phyloP scores from a whole-genome alignment of 2,329 filamentous ascomycete species.

The Ophiostoma pallidulum region DNA sequence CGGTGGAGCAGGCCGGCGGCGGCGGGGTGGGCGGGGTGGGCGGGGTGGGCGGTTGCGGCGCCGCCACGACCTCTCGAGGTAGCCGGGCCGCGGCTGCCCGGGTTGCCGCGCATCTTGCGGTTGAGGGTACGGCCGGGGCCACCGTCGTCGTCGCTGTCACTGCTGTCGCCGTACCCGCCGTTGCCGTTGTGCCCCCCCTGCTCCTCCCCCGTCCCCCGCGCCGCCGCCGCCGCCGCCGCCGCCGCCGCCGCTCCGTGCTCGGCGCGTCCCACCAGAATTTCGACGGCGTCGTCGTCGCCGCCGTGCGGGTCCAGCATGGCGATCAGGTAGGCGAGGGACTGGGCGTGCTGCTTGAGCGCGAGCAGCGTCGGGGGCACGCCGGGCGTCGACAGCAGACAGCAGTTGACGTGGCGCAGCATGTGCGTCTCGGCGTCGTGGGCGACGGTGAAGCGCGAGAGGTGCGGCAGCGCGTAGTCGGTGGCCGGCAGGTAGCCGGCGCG shows the following conservation, averaged over 20 bases:
- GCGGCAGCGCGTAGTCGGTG: constrained; percentile 33
- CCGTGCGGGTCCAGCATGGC: constrained; percentile 32
- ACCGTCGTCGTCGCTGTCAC: no score
- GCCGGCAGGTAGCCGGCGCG: constrained; percentile 22
- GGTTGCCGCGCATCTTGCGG: no score
- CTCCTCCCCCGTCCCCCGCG: no score
- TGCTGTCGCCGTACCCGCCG: no score
- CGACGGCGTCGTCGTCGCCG: constrained; percentile 11
- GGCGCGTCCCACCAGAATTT: background rate
- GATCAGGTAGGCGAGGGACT: constrained; percentile 46
- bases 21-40: no score
- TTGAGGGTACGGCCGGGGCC: no score
- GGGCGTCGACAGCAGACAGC: constrained; percentile 45
- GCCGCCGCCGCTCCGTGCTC: no score
- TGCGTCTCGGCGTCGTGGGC: constrained; percentile 23
- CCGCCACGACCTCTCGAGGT: no score
- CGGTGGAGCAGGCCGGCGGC: background rate
- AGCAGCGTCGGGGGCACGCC: constrained; percentile 44
- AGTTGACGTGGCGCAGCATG: constrained; percentile 43
- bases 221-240: no score
- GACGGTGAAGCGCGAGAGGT: constrained; percentile 30
- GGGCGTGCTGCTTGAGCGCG: constrained; percentile 50
- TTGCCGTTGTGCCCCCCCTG: no score
- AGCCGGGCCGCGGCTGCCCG: no score
- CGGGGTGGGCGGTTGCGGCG: no score